These are phyloP conservation scores for Cyclostephanos tholiformis DNA, from an alignment of 108 stramenopile genomes.

Conservation along the genomic window DNA sequence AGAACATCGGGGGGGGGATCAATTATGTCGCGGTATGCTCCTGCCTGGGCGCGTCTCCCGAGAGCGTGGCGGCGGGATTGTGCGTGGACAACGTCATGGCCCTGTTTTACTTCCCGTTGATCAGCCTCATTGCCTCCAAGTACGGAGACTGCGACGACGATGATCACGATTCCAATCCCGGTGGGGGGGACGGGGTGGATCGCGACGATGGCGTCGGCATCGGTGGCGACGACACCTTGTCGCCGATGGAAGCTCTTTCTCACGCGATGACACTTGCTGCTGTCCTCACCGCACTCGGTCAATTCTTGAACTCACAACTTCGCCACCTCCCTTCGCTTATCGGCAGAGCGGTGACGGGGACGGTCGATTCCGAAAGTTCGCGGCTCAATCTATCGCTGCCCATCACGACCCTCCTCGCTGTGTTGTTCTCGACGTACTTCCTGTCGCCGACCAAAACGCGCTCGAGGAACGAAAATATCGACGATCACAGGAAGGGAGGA, in stretches of 20 bases:
- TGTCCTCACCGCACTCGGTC: slow-evolving; percentile 35
- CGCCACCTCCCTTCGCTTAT: slow-evolving; percentile 12
- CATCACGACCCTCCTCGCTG: slow-evolving; percentile 61
- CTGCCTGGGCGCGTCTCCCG: slow-evolving; percentile 52
- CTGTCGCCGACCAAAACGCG: slow-evolving; percentile 25
- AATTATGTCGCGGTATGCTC: slow-evolving; percentile 82
- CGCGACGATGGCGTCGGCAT: neutral
- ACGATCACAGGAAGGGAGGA: neutral
- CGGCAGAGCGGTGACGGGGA: slow-evolving; percentile 53
- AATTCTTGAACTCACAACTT: slow-evolving; percentile 28
- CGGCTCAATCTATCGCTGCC: slow-evolving; percentile 57
- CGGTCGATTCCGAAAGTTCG: slow-evolving; percentile 5
- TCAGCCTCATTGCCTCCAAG: slow-evolving; percentile 58
- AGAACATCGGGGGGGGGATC: slow-evolving; percentile 87
- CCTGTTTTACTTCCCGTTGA: slow-evolving; percentile 75
- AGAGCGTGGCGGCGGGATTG: slow-evolving; percentile 72
- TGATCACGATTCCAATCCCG: neutral
- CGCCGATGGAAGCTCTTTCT: slow-evolving; percentile 43
- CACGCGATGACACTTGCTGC: slow-evolving; percentile 56
- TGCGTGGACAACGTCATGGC: slow-evolving; percentile 83
- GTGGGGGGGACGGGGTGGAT: slow-evolving; percentile 2
- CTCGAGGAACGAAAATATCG: neutral
- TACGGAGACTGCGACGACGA: slow-evolving; percentile 51
- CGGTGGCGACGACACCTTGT: neutral
- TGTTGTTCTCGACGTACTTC: slow-evolving; percentile 59